Evolutionary conservation across 1,139 yeast genomes (phyloP), one percentile per base, ranked within the genome.

Genomic region (Blastobotrys niveus): DNA sequence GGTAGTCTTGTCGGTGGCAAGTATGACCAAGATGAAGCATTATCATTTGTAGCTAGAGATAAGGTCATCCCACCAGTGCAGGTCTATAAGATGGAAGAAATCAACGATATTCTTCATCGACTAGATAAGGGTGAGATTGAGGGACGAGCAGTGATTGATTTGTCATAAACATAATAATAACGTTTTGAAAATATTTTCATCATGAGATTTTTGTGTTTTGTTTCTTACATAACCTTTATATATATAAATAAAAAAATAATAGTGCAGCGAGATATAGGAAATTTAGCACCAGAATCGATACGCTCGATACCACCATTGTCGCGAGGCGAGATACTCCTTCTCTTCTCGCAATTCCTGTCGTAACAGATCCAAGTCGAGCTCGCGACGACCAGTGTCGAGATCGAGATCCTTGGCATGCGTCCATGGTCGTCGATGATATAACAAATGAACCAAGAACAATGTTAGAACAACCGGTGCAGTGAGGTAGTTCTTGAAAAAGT

Each of bases 1-100:
- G 87, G 86, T 52, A 77, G 84, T 42, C 77, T 79, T 58, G 86
- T 80, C 45, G 87, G 87, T 52, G 80, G 79, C 72, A 74, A 85
- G 64, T 78, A 79, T 49, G 87, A 80, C 64, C 71, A 83, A 37
- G 73, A 77, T 55, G 87, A 80, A 64, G 86, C 87, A 47, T 67
- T 80, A 53, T 82, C 78, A 53, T 80, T 80, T 71, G 78, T 79
- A 59, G 52, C 72, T 46, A 72, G 84, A 56, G 86, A 85, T 48
- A 68, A 74, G 58, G 77, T 80, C 58, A 69, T 70, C 57, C 74
- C 82, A 46, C 79, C 84, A 51, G 77, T 79, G 63, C 76, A 74
- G 65, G 62, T 79, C 59, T 81, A 75, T 53, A 78, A 80, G 27
- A 69, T 80, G 59, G 71, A 77, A 43, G 77, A 77, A 53, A 69